phyloP scores from a whole-genome alignment of 331 rosid genomes.

The Malus hybrid region DNA sequence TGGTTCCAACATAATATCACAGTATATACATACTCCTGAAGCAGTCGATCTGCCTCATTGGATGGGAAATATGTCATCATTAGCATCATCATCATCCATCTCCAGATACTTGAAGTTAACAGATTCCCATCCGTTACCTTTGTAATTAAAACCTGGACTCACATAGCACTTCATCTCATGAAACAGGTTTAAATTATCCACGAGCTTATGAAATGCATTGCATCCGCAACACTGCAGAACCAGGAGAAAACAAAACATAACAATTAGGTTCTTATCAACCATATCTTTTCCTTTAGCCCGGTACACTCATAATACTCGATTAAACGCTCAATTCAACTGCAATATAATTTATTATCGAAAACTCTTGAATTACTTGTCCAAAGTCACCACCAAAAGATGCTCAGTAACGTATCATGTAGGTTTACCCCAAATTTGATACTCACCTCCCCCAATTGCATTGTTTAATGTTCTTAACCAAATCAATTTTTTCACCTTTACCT shows the following conservation, averaged over 20 bases:
- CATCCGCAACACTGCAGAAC: conserved; percentile 78
- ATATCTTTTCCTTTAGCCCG: background rate
- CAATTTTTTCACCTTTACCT: background rate
- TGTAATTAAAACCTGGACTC: conserved; percentile 66
- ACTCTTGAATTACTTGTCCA: background rate
- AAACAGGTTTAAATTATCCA: conserved; percentile 88
- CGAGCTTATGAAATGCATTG: conserved; percentile 87
- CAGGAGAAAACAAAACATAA: background rate
- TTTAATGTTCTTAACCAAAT: background rate
- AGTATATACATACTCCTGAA: conserved; percentile 28
- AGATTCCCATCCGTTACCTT: conserved; percentile 62
- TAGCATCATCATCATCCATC: conserved; percentile 29
- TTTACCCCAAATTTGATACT: background rate
- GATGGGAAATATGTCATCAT: conserved; percentile 42
- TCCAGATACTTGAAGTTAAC: conserved; percentile 57
- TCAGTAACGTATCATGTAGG: background rate
- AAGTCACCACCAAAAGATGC: background rate
- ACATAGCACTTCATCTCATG: conserved; percentile 88
- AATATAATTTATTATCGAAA: background rate
- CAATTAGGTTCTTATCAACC: background rate
- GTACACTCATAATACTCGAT: background rate
- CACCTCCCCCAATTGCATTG: background rate
- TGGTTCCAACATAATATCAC: conserved; percentile 6
- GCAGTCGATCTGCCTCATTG: conserved; percentile 33
- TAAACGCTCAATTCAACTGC: background rate